A percentile compares a stretch with the other conserved stretches of the same genome.
These are phyloP conservation scores for Cercospora sp. DNA, from an alignment of 2,329 filamentous ascomycete genomes.

Conservation along the genomic window DNA sequence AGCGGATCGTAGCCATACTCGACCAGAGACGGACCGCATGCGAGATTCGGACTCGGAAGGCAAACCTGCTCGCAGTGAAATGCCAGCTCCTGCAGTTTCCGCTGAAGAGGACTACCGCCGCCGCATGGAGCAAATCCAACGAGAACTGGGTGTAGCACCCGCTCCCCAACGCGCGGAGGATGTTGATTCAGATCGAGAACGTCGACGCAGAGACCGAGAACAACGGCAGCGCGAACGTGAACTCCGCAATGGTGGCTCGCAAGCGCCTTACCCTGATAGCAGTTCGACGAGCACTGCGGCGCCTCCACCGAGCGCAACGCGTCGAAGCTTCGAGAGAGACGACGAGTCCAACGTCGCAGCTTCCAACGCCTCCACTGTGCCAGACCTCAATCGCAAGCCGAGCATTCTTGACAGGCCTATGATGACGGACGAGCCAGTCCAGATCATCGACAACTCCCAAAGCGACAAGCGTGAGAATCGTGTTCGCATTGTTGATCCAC, in stretches of 20 bases:
- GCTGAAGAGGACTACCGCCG: constrained; percentile 55
- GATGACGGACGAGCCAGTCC: constrained; percentile 32
- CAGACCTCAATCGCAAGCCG: constrained; percentile 31
- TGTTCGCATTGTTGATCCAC: constrained; percentile 68
- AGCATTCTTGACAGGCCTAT: constrained; percentile 38
- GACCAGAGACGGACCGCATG: constrained; percentile 12
- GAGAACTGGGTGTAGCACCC: constrained; percentile 44
- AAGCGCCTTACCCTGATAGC: constrained; percentile 23
- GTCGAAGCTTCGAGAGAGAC: constrained; percentile 30
- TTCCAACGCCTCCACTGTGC: constrained; percentile 11
- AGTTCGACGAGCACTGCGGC: constrained; percentile 13
- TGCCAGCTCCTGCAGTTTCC: constrained; percentile 40
- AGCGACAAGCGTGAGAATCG: constrained; percentile 41
- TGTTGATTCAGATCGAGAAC: constrained; percentile 37
- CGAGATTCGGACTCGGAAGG: constrained; percentile 15
- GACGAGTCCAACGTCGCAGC: constrained; percentile 20
- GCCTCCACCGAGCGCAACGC: not conserved
- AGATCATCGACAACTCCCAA: constrained; percentile 39
- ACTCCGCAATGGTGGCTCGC: constrained; percentile 19
- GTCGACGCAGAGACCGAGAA: constrained; percentile 37
- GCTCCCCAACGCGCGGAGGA: constrained; percentile 28
- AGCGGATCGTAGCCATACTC: constrained; percentile 15
- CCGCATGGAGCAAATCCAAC: constrained; percentile 49
- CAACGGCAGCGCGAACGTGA: constrained; percentile 35
- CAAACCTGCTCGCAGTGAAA: constrained; percentile 23